These are phyloP conservation scores for Vitis riparia DNA, from an alignment of 164 flowering plant species.

Conservation along the genomic window DNA sequence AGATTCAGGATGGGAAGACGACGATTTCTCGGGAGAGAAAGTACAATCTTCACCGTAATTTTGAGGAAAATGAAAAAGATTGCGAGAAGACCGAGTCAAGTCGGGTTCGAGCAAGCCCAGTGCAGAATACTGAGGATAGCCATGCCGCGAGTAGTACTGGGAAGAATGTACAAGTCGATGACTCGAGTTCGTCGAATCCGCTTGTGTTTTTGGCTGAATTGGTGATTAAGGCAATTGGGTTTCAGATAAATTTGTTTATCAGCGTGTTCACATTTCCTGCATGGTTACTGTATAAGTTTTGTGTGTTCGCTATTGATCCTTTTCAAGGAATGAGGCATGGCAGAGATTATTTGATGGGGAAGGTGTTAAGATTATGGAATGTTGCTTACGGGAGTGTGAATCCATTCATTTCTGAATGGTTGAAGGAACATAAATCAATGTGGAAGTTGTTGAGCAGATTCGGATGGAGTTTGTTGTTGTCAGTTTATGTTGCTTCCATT, in stretches of 20 bases:
- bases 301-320: constrained; percentile 47
- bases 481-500: constrained; percentile 34
- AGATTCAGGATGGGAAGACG: constrained; percentile 3
- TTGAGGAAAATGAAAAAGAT: constrained; percentile 20
- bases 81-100: constrained; percentile 8
- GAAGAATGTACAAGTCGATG: constrained; percentile 17
- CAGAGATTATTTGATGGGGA: constrained; percentile 20
- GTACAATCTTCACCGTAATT: constrained; percentile 5
- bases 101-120: not conserved
- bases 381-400: constrained; percentile 12
- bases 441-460: constrained; percentile 32
- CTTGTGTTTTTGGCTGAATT: constrained; percentile 47
- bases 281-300: constrained; percentile 33
- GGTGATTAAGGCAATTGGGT: constrained; percentile 53
- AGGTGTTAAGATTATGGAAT: constrained; percentile 22
- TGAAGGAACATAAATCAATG: constrained; percentile 27
- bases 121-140: not conserved
- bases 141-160: constrained; percentile 3
- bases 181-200: constrained; percentile 23
- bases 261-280: constrained; percentile 51
- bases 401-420: constrained; percentile 18
- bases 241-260: constrained; percentile 47
- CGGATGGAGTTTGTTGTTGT: constrained; percentile 48
- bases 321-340: constrained; percentile 25
- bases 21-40: constrained; percentile 9